Conservation (phyloP, 2,329 filamentous ascomycete genomes). For the Trichoderma cornu-damae region DNA sequence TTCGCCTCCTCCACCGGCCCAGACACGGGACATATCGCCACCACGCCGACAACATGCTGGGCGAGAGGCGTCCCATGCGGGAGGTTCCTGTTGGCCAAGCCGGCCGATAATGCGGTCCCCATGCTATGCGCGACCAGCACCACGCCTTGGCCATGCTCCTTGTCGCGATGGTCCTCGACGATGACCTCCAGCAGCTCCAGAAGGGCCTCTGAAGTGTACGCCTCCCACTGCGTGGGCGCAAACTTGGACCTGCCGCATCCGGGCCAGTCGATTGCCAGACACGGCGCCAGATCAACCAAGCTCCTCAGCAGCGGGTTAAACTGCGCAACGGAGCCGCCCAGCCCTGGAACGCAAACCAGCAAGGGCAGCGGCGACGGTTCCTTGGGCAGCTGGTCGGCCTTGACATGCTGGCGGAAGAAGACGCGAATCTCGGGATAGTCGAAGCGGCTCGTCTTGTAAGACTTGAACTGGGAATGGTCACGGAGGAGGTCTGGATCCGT, state of each 20-base stretch:
- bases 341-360: constrained; percentile 84
- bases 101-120: constrained; percentile 72
- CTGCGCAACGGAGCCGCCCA: constrained; percentile 88
- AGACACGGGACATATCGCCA: constrained; percentile 76
- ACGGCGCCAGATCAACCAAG: constrained; percentile 75
- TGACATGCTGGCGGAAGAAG: constrained; percentile 77
- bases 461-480: constrained; percentile 65
- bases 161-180: constrained; percentile 68
- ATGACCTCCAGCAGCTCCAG: constrained; percentile 68
- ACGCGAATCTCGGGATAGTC: constrained; percentile 73
- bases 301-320: constrained; percentile 78
- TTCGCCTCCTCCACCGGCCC: constrained; percentile 52
- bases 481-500: constrained; percentile 76
- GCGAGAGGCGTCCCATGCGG: constrained; percentile 49
- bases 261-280: constrained; percentile 78
- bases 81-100: constrained; percentile 51
- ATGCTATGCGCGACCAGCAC: constrained; percentile 85
- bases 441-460: constrained; percentile 65
- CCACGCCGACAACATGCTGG: constrained; percentile 64
- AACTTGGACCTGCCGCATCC: constrained; percentile 82
- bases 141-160: constrained; percentile 61
- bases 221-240: constrained; percentile 63
- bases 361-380: constrained; percentile 71
- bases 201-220: constrained; percentile 73
- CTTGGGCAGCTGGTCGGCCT: constrained; percentile 73